These are phyloP conservation scores for Monilinia aucupariae DNA, from an alignment of 2,329 filamentous ascomycete species.

Conservation along the genomic window DNA sequence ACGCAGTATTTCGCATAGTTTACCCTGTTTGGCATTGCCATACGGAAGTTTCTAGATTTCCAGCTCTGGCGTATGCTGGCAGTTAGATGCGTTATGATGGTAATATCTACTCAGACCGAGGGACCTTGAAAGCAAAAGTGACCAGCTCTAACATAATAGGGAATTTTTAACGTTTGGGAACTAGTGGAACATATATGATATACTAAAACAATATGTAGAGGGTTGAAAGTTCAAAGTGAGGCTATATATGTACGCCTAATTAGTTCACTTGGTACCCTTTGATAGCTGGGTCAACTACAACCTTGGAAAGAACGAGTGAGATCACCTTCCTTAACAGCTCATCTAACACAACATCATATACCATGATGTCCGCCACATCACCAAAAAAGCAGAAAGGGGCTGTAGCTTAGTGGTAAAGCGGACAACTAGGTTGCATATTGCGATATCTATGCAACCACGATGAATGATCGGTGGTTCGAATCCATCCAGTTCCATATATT, in stretches of 20 bases:
- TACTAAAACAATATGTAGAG: background rate
- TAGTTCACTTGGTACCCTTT: background rate
- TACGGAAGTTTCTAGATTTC: background rate
- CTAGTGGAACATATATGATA: background rate
- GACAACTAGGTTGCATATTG: background rate
- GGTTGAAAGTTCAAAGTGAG: background rate
- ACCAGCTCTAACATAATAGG: too few species aligned
- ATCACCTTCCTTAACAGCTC: background rate
- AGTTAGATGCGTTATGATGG: background rate
- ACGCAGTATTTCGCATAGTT: background rate
- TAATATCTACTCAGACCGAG: background rate
- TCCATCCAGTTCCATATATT: background rate
- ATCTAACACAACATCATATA: background rate
- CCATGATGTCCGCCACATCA: fast-evolving
- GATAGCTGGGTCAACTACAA: background rate
- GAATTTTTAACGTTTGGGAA: background rate
- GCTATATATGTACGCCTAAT: background rate
- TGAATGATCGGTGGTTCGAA: background rate
- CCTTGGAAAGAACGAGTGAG: background rate
- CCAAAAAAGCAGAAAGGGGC: background rate
- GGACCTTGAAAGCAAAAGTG: too few species aligned
- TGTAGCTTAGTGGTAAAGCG: background rate
- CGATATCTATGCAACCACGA: too few species aligned
- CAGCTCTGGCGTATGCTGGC: too few species aligned
- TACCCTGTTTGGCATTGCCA: too few species aligned